Evolutionary conservation across 73 alveolate species (phyloP), one percentile per base, ranked within the genome.

Genomic region (Effrenium voratum): DNA sequence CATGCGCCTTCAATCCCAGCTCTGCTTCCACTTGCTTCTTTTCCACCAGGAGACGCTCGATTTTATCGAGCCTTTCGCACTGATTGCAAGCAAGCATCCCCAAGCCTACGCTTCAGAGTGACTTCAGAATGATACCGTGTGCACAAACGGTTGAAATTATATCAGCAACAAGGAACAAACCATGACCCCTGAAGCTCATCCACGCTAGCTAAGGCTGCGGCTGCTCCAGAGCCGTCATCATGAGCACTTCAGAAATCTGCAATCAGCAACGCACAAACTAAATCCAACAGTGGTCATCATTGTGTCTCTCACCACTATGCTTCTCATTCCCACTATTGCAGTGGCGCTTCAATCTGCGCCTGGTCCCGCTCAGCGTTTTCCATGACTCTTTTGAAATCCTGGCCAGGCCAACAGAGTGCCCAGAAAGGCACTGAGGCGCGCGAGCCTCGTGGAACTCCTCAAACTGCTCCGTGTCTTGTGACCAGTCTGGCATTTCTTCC

Each of bases 401-500:
- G 79, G 5, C 59, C 10, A 10, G 40, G 38, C 40, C 80, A 60
- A 6, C 6, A 60, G 30, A 22, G 19, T 22, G 30, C 8, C 38
- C 15, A 5, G 44, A 13, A 19, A 36, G 22, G 6, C 52, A 32
- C 52, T 13, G 24, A 12, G 22, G 0, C 41, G 12, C 38, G 19
- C 73, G n/a, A 3, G 32, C 96, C 96, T 88, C 96, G 86, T 88
- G 96, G 66, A 88, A 88, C 44, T 88, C 96, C 66, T 88, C 96
- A 46, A 88, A 88, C 45, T 49, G 63, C 73, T 88, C 96, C 16
- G 96, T 88, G 46, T 88, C 52, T 38, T 75, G 96, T n/a, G 96
- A 88, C 96, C 96, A 88, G 86, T 88, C 96, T 49, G 96, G 96
- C 96, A 88, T 88, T 73, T 88, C 96, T 88, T 88, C 96, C 96